These are phyloP conservation scores for Biscutella laevigata DNA, from an alignment of 441 rosid species.

Conservation along the genomic window DNA sequence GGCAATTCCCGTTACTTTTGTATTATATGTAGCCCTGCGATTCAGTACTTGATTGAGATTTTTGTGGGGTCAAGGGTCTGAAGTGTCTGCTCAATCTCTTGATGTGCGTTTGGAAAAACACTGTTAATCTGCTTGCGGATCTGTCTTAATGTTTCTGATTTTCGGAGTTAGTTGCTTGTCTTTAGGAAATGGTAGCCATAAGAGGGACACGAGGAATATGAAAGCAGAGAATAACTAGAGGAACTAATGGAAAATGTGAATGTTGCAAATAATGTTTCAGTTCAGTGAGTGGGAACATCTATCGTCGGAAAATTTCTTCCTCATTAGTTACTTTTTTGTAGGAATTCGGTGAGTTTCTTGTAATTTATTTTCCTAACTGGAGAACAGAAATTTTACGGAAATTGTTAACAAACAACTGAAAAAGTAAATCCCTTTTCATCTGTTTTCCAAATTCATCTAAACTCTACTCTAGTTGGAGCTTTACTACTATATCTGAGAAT, in stretches of 20 bases:
- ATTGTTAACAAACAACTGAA: background rate
- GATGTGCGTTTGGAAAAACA: background rate
- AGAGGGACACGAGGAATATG: background rate
- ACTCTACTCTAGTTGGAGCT: background rate
- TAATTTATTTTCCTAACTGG: background rate
- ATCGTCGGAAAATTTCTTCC: background rate
- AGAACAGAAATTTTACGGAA: background rate
- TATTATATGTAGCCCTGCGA: background rate
- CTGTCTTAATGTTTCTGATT: background rate
- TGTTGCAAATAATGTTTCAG: background rate
- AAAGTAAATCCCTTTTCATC: background rate
- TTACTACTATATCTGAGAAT: slow-evolving; percentile 4
- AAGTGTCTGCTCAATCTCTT: background rate
- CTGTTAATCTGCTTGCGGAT: background rate
- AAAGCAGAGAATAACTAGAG: background rate
- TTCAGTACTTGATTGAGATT: background rate
- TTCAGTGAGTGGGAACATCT: background rate
- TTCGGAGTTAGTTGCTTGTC: background rate
- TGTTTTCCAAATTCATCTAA: background rate
- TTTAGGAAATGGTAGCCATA: slow-evolving; percentile 3
- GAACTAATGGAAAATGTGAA: slow-evolving; percentile 2
- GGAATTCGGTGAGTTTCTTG: background rate
- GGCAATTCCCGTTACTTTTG: background rate
- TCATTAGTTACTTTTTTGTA: background rate
- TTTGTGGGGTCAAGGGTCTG: background rate